phyloP scores from a whole-genome alignment of 1,284 basidiomycete species.

The Cutaneotrichosporon spelunceum region DNA sequence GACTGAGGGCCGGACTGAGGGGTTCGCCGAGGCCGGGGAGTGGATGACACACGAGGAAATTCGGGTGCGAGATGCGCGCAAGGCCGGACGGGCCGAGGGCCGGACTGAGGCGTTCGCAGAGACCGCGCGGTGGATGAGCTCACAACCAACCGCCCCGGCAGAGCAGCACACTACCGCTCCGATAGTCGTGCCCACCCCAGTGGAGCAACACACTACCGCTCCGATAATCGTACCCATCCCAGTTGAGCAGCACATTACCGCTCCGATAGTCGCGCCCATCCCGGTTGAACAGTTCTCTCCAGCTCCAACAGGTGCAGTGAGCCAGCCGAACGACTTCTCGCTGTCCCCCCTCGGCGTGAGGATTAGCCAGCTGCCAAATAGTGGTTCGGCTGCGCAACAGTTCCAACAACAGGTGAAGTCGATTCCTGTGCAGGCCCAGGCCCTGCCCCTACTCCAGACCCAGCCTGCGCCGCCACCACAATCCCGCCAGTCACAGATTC shows the following conservation, averaged over 20 bases:
- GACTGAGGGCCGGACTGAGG: slow-evolving; percentile 46
- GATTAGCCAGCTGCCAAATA: background rate
- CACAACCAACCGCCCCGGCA: background rate
- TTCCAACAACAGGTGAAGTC: slow-evolving; percentile 6
- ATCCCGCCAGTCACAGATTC: background rate
- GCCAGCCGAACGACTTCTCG: slow-evolving; percentile 3
- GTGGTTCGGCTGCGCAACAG: slow-evolving; percentile 3
- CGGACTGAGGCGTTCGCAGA: slow-evolving; percentile 31
- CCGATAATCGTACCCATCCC: background rate
- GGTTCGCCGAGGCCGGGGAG: slow-evolving; percentile 12
- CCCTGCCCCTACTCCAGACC: background rate
- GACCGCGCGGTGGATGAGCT: slow-evolving; percentile 28
- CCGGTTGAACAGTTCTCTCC: background rate
- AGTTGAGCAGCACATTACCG: background rate
- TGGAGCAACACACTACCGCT: background rate
- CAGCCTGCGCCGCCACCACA: background rate
- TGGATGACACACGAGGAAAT: slow-evolving; percentile 45
- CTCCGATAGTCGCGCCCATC: too few species aligned
- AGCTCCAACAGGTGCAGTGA: background rate
- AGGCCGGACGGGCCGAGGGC: slow-evolving; percentile 44
- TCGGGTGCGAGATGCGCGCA: slow-evolving; percentile 42
- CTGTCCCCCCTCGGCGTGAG: background rate
- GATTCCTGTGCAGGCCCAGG: background rate
- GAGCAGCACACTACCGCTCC: background rate
- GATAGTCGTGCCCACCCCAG: background rate